Percentiles rank a stretch among this genome's conserved stretches.
Conservation (phyloP, 2,329 filamentous ascomycete species). For the Beauveria sp. region DNA sequence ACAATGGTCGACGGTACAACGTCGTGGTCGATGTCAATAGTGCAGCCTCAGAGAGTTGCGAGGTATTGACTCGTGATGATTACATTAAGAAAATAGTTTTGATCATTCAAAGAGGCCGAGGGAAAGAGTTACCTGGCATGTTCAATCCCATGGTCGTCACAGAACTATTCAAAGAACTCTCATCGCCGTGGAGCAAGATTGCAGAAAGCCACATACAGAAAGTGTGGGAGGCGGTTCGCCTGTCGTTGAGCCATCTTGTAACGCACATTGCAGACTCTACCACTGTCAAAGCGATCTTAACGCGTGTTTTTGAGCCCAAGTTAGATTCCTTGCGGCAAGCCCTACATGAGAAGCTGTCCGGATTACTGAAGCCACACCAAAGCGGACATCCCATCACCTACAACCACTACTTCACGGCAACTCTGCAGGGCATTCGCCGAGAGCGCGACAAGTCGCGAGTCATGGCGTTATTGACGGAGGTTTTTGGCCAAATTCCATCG, state of each 20-base stretch:
- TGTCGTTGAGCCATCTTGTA: constrained; percentile 10
- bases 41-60: background rate
- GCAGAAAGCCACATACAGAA: constrained; percentile 21
- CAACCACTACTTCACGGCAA: constrained; percentile 2
- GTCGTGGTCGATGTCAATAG: constrained; percentile 18
- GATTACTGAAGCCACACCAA: constrained; percentile 23
- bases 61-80: constrained; percentile 9
- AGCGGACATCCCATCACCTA: constrained; percentile 2
- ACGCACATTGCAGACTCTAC: constrained; percentile 14
- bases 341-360: constrained; percentile 27
- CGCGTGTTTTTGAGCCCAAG: constrained; percentile 13
- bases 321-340: constrained; percentile 14
- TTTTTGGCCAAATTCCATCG: background rate
- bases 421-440: background rate
- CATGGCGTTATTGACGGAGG: background rate
- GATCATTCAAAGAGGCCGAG: constrained; percentile 22
- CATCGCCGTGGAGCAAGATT: constrained; percentile 42
- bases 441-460: background rate
- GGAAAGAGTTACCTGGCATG: constrained; percentile 49
- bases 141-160: constrained; percentile 53
- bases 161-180: constrained; percentile 54
- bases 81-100: constrained; percentile 18
- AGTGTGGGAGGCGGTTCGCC: constrained; percentile 13
- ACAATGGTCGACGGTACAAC: constrained; percentile 34
- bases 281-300: constrained; percentile 13